phyloP scores from a whole-genome alignment of 2,329 filamentous ascomycete species.

The Aureobasidium sp. region DNA sequence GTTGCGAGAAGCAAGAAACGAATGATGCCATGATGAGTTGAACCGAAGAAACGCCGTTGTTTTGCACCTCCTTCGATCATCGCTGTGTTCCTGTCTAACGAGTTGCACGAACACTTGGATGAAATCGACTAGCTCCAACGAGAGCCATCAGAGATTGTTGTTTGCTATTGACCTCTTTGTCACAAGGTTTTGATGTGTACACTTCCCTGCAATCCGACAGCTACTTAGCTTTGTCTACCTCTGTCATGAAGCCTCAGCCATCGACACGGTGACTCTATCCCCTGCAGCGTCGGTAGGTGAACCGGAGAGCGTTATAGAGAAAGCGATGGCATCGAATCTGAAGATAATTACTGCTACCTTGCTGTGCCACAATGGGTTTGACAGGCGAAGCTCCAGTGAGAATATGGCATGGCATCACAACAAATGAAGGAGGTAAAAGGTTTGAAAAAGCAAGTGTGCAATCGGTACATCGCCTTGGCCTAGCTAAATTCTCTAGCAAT shows the following conservation, averaged over 20 bases:
- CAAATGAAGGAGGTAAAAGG: not conserved
- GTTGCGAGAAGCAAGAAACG: not conserved
- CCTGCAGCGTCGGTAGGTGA: too few relatives aligned
- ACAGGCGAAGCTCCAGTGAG: not conserved
- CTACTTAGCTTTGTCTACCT: not conserved
- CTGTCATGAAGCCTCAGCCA: not conserved
- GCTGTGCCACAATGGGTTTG: too few relatives aligned
- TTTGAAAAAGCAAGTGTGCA: not conserved
- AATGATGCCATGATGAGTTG: not conserved
- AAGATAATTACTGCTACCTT: not conserved
- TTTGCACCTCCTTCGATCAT: not conserved
- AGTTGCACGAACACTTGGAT: not conserved
- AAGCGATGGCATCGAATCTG: not conserved
- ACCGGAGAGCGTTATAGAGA: not conserved
- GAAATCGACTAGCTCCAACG: not conserved
- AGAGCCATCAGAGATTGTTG: not conserved
- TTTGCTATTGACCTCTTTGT: too few relatives aligned
- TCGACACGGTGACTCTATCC: not conserved
- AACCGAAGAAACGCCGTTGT: not conserved
- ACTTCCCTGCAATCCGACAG: not conserved
- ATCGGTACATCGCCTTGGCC: not conserved
- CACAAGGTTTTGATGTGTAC: not conserved
- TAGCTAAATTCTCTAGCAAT: not conserved
- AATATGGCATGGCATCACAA: too few relatives aligned
- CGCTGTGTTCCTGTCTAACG: too few relatives aligned